Conservation (phyloP, 306 rosid genomes). For the Castanea sativa region DNA sequence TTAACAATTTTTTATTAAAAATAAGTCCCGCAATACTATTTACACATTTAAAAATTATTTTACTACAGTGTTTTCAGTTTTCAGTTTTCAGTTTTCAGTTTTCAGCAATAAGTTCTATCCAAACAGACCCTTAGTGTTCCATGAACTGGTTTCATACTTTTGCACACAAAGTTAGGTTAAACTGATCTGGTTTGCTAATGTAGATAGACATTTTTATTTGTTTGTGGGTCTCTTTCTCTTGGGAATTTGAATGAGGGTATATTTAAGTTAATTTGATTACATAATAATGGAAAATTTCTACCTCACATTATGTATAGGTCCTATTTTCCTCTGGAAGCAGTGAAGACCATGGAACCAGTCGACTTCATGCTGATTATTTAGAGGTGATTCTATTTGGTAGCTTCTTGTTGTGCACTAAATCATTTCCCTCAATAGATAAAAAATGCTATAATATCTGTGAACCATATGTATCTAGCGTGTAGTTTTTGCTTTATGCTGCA, state of each 20-base stretch:
- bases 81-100: too few relatives aligned
- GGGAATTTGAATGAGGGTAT: not conserved
- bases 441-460: not conserved
- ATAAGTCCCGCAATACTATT: too few relatives aligned
- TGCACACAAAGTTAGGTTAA: not conserved
- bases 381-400: slow-evolving; percentile 53
- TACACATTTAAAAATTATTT: too few relatives aligned
- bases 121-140: too few relatives aligned
- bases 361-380: slow-evolving; percentile 65
- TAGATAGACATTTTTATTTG: not conserved
- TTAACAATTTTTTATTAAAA: too few relatives aligned
- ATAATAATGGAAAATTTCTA: slow-evolving; percentile 4
- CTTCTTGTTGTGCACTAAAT: not conserved
- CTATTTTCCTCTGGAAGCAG: slow-evolving; percentile 65
- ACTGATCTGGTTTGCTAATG: not conserved
- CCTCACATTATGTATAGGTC: slow-evolving; percentile 44
- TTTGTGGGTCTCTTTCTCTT: not conserved
- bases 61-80: too few relatives aligned
- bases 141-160: not conserved
- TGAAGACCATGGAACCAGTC: slow-evolving; percentile 48
- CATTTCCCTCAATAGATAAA: not conserved
- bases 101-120: too few relatives aligned
- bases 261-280: slow-evolving; percentile 15
- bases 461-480: not conserved
- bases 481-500: not conserved